Evolutionary conservation across 225 moss, liverwort and hornwort species (phyloP).

Genomic region (Polytrichum commune): DNA sequence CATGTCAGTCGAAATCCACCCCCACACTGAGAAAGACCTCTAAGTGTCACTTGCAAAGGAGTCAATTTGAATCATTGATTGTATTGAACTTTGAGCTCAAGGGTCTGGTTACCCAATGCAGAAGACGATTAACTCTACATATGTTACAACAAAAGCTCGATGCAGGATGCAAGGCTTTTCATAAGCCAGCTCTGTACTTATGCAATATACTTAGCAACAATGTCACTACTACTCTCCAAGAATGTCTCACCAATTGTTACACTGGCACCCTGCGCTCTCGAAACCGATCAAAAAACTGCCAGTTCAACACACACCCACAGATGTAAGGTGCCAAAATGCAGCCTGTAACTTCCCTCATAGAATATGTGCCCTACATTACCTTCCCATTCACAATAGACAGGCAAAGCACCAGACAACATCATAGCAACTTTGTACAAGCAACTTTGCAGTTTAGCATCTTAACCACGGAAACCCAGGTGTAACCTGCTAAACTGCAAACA

Average conservation of each 20-base stretch:
- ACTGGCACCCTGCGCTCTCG: conserved; percentile 99
- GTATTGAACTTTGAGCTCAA: not conserved
- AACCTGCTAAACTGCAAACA: not conserved
- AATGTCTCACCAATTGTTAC: conserved; percentile 22
- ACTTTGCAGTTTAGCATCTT: not conserved
- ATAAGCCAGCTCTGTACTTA: not conserved
- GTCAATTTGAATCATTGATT: not conserved
- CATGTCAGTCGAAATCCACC: too few species aligned
- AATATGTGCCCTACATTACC: not conserved
- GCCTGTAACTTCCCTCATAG: not conserved
- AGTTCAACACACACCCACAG: conserved; percentile 13
- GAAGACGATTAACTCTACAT: conserved; percentile 2
- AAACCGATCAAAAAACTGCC: conserved; percentile 93
- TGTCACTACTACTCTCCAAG: not conserved
- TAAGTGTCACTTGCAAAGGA: not conserved
- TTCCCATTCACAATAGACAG: conserved; percentile 3
- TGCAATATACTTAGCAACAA: not conserved
- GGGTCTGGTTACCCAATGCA: not conserved
- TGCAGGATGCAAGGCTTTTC: not conserved
- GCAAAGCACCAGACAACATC: not conserved
- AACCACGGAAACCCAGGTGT: not conserved
- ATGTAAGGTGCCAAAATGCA: not conserved
- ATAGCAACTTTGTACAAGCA: not conserved
- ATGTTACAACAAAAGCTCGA: conserved; percentile 5
- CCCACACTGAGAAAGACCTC: too few species aligned